Conservation (phyloP, 768 basidiomycete species). For the Austroboletus eburneus region DNA sequence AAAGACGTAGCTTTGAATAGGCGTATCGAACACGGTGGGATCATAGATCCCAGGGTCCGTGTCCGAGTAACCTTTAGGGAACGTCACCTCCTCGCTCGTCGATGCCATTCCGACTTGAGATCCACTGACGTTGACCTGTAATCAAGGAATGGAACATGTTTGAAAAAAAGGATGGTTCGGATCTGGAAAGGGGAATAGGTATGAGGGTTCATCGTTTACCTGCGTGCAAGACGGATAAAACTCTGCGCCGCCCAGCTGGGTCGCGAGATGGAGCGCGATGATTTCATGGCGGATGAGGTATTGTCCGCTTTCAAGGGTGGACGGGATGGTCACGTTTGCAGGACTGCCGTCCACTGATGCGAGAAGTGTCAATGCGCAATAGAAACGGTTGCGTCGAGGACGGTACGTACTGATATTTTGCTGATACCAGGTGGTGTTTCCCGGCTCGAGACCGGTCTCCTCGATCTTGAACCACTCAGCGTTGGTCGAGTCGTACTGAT, state of each 20-base stretch:
- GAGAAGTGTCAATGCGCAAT: neutral
- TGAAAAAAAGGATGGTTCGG: neutral
- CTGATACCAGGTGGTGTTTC: slow-evolving; percentile 47
- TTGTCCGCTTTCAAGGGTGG: slow-evolving; percentile 57
- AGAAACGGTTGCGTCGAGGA: too few relatives aligned
- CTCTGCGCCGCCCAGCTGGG: slow-evolving; percentile 59
- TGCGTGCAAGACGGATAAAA: slow-evolving; percentile 75
- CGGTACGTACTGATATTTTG: slow-evolving; percentile 48
- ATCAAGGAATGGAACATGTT: neutral
- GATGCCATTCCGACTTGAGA: slow-evolving; percentile 46
- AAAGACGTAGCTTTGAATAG: slow-evolving; percentile 41
- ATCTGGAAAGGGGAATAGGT: too few relatives aligned
- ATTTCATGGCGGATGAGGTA: slow-evolving; percentile 80
- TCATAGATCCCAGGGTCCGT: slow-evolving; percentile 68
- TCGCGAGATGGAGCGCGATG: slow-evolving; percentile 69
- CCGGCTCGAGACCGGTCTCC: slow-evolving; percentile 42
- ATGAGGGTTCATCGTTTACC: slow-evolving; percentile 9
- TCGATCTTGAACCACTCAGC: slow-evolving; percentile 77
- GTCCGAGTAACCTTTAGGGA: slow-evolving; percentile 74
- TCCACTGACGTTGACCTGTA: slow-evolving; percentile 52
- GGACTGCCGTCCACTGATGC: slow-evolving; percentile 37
- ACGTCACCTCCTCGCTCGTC: slow-evolving; percentile 48
- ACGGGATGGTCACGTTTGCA: slow-evolving; percentile 42
- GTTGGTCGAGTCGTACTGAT: slow-evolving; percentile 50
- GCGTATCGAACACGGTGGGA: slow-evolving; percentile 35